Percentiles rank a stretch among this genome's conserved stretches.
These are phyloP conservation scores for Chlorella sorokiniana DNA, from an alignment of 139 green algal species.

Conservation along the genomic window DNA sequence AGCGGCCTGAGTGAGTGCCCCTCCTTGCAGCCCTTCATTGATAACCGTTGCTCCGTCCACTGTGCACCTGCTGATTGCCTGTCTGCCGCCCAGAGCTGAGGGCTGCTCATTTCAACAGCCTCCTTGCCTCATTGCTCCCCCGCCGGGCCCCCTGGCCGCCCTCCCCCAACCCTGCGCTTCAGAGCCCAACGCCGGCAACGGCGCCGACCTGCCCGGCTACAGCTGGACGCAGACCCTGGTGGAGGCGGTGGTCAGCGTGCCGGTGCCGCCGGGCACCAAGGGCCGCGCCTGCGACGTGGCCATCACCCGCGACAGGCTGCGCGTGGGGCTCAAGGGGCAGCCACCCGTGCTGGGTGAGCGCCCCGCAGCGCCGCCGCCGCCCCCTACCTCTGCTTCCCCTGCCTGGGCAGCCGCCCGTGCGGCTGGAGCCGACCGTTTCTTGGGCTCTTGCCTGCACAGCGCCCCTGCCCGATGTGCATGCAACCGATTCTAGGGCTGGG, in stretches of 20 bases:
- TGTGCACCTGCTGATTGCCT: not conserved
- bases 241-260: constrained; percentile 82
- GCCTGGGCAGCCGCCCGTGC: not conserved
- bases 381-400: not conserved
- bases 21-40: not conserved
- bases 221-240: constrained; percentile 92
- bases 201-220: constrained; percentile 84
- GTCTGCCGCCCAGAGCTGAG: not conserved
- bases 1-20: constrained; percentile 22
- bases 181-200: constrained; percentile 87
- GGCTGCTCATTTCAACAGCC: not conserved
- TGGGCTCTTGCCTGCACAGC: no score
- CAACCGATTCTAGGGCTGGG: no score
- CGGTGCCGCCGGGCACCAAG: constrained; percentile 79
- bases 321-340: constrained; percentile 56
- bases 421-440: no score
- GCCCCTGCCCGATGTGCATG: no score
- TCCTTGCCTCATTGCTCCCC: not conserved
- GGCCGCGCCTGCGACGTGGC: constrained; percentile 56
- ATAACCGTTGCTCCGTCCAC: not conserved
- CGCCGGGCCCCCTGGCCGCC: not conserved
- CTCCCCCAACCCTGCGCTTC: not conserved
- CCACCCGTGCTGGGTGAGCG: constrained; percentile 41
- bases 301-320: constrained; percentile 75
- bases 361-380: not conserved